These are phyloP conservation scores for Laguncularia racemosa DNA, from an alignment of 345 rosid genomes.

Conservation along the genomic window DNA sequence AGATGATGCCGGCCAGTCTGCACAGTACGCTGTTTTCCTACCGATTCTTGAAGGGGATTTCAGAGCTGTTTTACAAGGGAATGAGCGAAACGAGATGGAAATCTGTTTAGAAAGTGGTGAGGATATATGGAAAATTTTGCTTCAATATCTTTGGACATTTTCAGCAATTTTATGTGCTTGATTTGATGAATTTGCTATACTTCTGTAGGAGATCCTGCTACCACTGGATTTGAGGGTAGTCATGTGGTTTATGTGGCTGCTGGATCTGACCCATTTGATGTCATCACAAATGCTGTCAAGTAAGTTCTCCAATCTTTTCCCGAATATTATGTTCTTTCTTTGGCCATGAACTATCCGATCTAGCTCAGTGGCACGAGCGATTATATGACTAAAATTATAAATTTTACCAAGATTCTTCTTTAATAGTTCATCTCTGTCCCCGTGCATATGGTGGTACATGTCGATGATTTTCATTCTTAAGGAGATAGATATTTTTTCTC, in stretches of 20 bases:
- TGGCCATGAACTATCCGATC: too few species aligned
- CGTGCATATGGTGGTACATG: too few species aligned
- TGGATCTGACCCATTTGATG: conserved; percentile 54
- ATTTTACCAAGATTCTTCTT: too few species aligned
- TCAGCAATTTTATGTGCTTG: too few species aligned
- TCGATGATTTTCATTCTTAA: too few species aligned
- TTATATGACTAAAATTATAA: too few species aligned
- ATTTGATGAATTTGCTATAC: conserved; percentile 2
- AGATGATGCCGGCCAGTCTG: conserved; percentile 16
- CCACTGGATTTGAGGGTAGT: conserved; percentile 44
- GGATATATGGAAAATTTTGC: background rate
- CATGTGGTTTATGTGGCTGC: conserved; percentile 53
- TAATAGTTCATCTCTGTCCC: too few species aligned
- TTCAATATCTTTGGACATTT: background rate
- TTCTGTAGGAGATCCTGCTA: conserved; percentile 53
- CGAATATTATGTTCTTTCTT: background rate
- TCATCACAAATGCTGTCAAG: conserved; percentile 53
- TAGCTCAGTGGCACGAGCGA: too few species aligned
- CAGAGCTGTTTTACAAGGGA: conserved; percentile 64
- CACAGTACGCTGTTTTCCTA: conserved; percentile 38
- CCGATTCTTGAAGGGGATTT: conserved; percentile 65
- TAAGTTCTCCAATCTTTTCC: conserved; percentile 14
- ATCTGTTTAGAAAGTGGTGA: conserved; percentile 65
- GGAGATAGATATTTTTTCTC: too few species aligned
- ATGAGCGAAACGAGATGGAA: conserved; percentile 49